These are phyloP conservation scores for Yamagishiella unicocca DNA, from an alignment of 139 green algal species.

Conservation along the genomic window DNA sequence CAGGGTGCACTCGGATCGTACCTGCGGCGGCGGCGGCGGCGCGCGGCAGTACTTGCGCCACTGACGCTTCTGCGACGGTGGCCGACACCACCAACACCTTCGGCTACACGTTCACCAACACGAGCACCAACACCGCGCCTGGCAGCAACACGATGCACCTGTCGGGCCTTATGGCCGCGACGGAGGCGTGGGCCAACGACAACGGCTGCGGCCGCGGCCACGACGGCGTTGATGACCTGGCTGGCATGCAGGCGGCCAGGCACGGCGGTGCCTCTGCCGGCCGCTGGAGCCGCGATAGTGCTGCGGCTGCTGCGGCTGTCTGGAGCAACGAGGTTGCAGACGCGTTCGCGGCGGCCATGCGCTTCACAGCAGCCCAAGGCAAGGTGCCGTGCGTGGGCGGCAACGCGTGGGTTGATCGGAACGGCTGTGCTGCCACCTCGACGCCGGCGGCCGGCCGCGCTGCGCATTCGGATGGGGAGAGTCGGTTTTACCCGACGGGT, in stretches of 20 bases:
- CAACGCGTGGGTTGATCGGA: too few species aligned
- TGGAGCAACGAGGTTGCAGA: slow-evolving; percentile 33
- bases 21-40: background rate
- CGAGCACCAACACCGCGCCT: background rate
- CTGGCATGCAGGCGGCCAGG: too few species aligned
- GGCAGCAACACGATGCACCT: background rate
- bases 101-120: background rate
- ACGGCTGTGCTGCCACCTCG: too few species aligned
- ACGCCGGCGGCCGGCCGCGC: too few species aligned
- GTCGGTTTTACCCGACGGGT: background rate
- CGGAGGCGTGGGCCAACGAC: background rate
- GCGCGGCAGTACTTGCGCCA: background rate
- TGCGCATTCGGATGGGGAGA: too few species aligned
- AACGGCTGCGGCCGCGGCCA: background rate
- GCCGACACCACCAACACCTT: background rate
- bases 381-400: too few species aligned
- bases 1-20: too few species aligned
- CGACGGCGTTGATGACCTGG: background rate
- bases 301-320: slow-evolving; percentile 1
- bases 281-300: slow-evolving; percentile 37
- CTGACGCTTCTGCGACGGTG: background rate
- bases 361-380: background rate
- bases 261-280: background rate
- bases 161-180: too few species aligned
- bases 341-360: slow-evolving; percentile 20